Base-by-base conservation (phyloP, 2,329 filamentous ascomycete genomes). In the Fusarium piperis region DNA sequence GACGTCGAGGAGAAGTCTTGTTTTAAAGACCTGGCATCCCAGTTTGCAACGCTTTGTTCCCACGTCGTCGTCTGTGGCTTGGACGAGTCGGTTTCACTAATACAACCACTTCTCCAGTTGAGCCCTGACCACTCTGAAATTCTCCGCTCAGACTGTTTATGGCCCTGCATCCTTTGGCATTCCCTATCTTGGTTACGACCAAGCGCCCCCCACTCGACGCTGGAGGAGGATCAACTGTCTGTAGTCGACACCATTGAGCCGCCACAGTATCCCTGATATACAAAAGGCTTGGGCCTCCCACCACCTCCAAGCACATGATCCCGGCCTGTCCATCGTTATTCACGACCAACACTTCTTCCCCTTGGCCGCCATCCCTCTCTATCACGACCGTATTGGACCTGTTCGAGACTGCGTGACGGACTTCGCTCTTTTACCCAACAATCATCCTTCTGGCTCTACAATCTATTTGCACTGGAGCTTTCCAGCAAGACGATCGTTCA, bases 151-250 rank as follows among this genome's bases (percentile, higher is more conserved):
- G 73, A 68, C 70, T 74, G 64, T 63, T 70, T 68, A 70, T 63
- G 62, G 69, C 67, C 72, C 68, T 73, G 33, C 59, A 64, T 70
- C 65, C 78, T 79, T 78, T 80, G 74, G 76, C 78, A 82, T 81
- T 82, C 77, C 80, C 80, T 76, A 76, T 81, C 81, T 77, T 77
- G 81, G 81, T 73, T 68, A 79, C 76, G 69, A 64, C 65, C 60
- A 68, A 70, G 74, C 65, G 62, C 63, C 68, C 61, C 69, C 66
- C 66, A 72, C 71, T 73, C 60, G 59, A 64, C 64, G 59, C 23
- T 26, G 23, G 39, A 38, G 65, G 57, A 59, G 58, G 72, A 68
- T 70, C 64, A 75, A 70, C 67, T 62, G 64, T 44, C 41, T 44
- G 41, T 46, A 20, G 41, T 74, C 64, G 56, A 72, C 70, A 59